A percentile compares a stretch with the other conserved stretches of the same genome.
These are phyloP conservation scores for Fomitopsis betulina DNA, from an alignment of 1,284 basidiomycete species.

Conservation along the genomic window DNA sequence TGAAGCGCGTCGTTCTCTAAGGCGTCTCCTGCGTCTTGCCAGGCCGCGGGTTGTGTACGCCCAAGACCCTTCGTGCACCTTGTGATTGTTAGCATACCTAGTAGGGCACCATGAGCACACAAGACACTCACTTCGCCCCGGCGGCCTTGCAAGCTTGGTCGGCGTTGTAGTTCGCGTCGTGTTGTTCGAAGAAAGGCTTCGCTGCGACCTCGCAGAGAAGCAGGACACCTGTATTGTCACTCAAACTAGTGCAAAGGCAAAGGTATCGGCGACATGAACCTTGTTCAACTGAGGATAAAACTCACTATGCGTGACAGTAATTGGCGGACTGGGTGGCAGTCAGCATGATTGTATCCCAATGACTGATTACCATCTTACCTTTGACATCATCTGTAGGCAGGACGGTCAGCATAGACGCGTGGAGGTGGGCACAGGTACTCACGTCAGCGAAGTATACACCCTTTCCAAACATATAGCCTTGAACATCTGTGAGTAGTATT, in stretches of 20 bases:
- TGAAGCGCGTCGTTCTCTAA: slow-evolving; percentile 45
- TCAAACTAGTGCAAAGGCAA: slow-evolving; percentile 33
- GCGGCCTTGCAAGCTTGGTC: slow-evolving; percentile 42
- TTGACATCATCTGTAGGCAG: slow-evolving; percentile 52
- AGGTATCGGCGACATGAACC: background rate
- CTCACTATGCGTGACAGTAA: slow-evolving; percentile 52
- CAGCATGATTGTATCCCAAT: background rate
- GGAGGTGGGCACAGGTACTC: slow-evolving; percentile 13
- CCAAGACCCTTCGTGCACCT: slow-evolving; percentile 56
- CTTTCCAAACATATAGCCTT: slow-evolving; percentile 65
- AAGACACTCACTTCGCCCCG: slow-evolving; percentile 25
- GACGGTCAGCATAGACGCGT: background rate
- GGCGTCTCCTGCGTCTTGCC: slow-evolving; percentile 56
- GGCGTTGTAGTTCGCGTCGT: slow-evolving; percentile 46
- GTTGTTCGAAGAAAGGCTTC: slow-evolving; percentile 50
- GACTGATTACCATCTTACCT: slow-evolving; percentile 30
- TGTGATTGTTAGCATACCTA: slow-evolving; percentile 13
- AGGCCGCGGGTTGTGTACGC: slow-evolving; percentile 44
- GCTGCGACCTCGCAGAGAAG: slow-evolving; percentile 58
- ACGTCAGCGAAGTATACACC: slow-evolving; percentile 68
- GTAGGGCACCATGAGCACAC: background rate
- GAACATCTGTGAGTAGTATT: background rate
- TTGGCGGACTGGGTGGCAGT: slow-evolving; percentile 42
- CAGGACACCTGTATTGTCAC: slow-evolving; percentile 46
- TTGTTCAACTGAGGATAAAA: slow-evolving; percentile 1